Conservation (phyloP, 768 basidiomycete species). For the Suillus lakei region DNA sequence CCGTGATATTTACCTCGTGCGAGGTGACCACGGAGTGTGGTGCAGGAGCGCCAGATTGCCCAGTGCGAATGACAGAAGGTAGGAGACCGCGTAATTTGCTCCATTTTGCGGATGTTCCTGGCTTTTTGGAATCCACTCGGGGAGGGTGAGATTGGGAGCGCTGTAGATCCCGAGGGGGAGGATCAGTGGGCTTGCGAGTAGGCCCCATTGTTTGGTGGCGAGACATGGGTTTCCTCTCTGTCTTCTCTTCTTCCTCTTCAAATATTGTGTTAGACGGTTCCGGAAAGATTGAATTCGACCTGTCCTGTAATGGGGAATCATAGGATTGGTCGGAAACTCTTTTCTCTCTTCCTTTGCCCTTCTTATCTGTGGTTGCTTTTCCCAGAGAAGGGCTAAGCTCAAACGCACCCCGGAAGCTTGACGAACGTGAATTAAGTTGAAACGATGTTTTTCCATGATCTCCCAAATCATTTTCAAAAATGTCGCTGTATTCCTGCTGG, state of each 20-base stretch:
- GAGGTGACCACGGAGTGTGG: slow-evolving; percentile 56
- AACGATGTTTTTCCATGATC: slow-evolving; percentile 41
- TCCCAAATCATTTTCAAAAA: slow-evolving; percentile 36
- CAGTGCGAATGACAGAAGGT: slow-evolving; percentile 50
- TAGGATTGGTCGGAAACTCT: slow-evolving; percentile 56
- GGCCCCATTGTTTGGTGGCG: slow-evolving; percentile 11
- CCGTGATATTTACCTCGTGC: slow-evolving; percentile 71
- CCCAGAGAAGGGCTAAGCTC: slow-evolving; percentile 45
- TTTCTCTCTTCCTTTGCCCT: slow-evolving; percentile 57
- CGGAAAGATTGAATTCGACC: slow-evolving; percentile 14
- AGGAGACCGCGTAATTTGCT: slow-evolving; percentile 66
- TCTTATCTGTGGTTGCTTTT: slow-evolving; percentile 50
- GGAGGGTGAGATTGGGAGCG: slow-evolving; percentile 35
- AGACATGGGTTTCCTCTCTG: slow-evolving; percentile 30
- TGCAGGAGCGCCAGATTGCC: slow-evolving; percentile 37
- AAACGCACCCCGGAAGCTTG: slow-evolving; percentile 67
- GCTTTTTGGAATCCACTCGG: slow-evolving; percentile 23
- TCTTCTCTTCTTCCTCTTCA: slow-evolving; percentile 27
- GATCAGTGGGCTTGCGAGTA: slow-evolving; percentile 9
- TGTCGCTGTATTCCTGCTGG: slow-evolving; percentile 30
- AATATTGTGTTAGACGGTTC: slow-evolving; percentile 34
- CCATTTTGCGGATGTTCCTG: slow-evolving; percentile 54
- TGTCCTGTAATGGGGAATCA: slow-evolving; percentile 56
- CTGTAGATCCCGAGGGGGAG: slow-evolving; percentile 19
- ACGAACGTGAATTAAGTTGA: slow-evolving; percentile 26